These are phyloP conservation scores for Colletotrichum horii DNA, from an alignment of 2,329 filamentous ascomycete species.

Conservation along the genomic window DNA sequence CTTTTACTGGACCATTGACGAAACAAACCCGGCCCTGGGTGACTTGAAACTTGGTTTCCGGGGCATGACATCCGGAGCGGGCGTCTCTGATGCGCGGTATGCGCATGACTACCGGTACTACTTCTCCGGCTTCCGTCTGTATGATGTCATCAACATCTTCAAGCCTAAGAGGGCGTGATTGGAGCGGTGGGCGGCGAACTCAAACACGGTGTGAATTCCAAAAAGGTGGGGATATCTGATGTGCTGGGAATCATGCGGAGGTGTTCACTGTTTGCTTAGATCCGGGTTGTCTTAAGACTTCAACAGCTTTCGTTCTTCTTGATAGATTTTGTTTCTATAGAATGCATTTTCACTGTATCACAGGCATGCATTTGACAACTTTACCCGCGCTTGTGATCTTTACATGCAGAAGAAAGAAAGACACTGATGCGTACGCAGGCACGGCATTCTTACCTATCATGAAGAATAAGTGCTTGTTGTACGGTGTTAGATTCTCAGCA, in stretches of 20 bases:
- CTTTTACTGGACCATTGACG: not conserved
- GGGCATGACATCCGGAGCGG: not conserved
- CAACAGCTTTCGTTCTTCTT: not conserved
- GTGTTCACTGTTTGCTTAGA: not conserved
- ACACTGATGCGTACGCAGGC: accelerated
- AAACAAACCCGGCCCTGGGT: not conserved
- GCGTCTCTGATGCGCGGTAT: not conserved
- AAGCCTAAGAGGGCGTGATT: not conserved
- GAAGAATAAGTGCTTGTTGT: too few species aligned
- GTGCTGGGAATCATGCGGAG: accelerated
- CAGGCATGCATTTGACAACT: accelerated
- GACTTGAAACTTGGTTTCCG: not conserved
- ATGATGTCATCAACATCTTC: not conserved
- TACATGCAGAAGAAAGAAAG: not conserved
- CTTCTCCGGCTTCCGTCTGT: not conserved
- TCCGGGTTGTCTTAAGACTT: not conserved
- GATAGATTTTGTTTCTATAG: not conserved
- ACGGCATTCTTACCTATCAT: too few species aligned
- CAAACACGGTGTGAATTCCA: accelerated
- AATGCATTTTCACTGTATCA: not conserved
- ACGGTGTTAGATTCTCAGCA: accelerated
- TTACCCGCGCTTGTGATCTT: accelerated
- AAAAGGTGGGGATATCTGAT: not conserved
- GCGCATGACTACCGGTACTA: not conserved
- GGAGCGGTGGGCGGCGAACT: not conserved